A percentile compares a stretch with the other conserved stretches of the same genome.
These are phyloP conservation scores for Dichomitus squalens DNA, from an alignment of 1,284 basidiomycete species.

Conservation along the genomic window DNA sequence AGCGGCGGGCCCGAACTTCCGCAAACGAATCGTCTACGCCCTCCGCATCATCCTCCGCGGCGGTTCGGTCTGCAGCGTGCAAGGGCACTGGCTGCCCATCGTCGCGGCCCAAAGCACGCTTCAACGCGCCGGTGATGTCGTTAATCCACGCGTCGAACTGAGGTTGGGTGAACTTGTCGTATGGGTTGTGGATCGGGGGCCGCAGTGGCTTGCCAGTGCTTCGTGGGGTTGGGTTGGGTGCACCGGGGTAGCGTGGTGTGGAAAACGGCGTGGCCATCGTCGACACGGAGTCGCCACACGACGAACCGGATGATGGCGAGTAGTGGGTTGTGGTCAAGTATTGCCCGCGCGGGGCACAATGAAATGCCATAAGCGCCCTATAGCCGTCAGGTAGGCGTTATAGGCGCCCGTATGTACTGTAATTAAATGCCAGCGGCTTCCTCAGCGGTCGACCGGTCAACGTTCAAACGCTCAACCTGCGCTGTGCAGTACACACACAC, in stretches of 20 bases:
- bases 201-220: slow-evolving; percentile 27
- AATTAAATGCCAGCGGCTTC: too few species aligned
- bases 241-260: slow-evolving; percentile 17
- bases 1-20: slow-evolving; percentile 47
- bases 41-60: slow-evolving; percentile 34
- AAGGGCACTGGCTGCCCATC: slow-evolving; percentile 17
- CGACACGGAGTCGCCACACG: background rate
- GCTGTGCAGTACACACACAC: too few species aligned
- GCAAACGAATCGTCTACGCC: slow-evolving; percentile 56
- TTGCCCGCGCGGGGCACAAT: too few species aligned
- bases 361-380: too few species aligned
- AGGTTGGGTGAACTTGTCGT: slow-evolving; percentile 65
- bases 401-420: too few species aligned
- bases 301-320: too few species aligned
- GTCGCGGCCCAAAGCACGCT: slow-evolving; percentile 53
- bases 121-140: slow-evolving; percentile 57
- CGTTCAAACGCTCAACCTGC: background rate
- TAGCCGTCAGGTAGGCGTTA: too few species aligned
- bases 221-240: slow-evolving; percentile 25
- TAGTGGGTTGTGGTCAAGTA: too few species aligned
- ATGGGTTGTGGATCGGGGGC: slow-evolving; percentile 66
- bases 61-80: slow-evolving; percentile 13
- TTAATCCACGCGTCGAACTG: slow-evolving; percentile 72
- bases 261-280: slow-evolving; percentile 26
- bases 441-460: background rate